Percentiles rank a stretch among this genome's conserved stretches.
Conservation (phyloP, 1,139 yeast genomes). For the Blastobotrys petasosporus region DNA sequence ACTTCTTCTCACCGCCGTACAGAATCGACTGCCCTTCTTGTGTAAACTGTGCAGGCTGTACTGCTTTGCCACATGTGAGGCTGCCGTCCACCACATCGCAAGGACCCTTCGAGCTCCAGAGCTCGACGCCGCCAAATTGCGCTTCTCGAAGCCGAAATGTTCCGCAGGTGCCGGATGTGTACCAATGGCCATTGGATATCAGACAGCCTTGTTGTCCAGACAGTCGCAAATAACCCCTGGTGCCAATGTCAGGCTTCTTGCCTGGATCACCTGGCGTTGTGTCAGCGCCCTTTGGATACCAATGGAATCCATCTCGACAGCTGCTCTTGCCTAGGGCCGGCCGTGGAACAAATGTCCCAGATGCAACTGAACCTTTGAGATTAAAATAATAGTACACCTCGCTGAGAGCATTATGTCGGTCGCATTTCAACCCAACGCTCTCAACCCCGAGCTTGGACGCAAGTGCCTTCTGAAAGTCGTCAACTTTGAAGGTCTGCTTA, state of each 20-base stretch:
- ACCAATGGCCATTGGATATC: conserved; percentile 83
- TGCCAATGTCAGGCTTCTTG: conserved; percentile 11
- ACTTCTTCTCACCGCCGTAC: conserved; percentile 57
- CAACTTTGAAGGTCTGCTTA: conserved; percentile 54
- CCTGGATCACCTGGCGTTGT: conserved; percentile 16
- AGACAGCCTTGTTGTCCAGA: conserved; percentile 64
- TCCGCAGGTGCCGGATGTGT: conserved; percentile 80
- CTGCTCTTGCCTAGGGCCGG: conserved; percentile 44
- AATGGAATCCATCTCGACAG: conserved; percentile 66
- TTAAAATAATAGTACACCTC: conserved; percentile 91
- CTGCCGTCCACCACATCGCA: conserved; percentile 50
- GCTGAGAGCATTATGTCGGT: conserved; percentile 40
- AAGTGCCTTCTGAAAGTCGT: conserved; percentile 62
- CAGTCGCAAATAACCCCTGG: conserved; percentile 47
- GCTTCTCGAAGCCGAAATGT: conserved; percentile 52
- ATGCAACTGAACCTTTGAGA: conserved; percentile 64
- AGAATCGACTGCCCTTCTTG: conserved; percentile 36
- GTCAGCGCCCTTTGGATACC: conserved; percentile 55
- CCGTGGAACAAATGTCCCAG: conserved; percentile 60
- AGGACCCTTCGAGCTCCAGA: conserved; percentile 63
- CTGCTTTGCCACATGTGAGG: conserved; percentile 33
- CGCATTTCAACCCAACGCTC: conserved; percentile 43
- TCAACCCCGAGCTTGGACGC: conserved; percentile 35
- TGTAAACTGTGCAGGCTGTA: conserved; percentile 31
- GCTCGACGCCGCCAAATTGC: conserved; percentile 64